Evolutionary conservation across 768 basidiomycete species (phyloP), one percentile per base, ranked within the genome.

Genomic region (Boletus huronensis): DNA sequence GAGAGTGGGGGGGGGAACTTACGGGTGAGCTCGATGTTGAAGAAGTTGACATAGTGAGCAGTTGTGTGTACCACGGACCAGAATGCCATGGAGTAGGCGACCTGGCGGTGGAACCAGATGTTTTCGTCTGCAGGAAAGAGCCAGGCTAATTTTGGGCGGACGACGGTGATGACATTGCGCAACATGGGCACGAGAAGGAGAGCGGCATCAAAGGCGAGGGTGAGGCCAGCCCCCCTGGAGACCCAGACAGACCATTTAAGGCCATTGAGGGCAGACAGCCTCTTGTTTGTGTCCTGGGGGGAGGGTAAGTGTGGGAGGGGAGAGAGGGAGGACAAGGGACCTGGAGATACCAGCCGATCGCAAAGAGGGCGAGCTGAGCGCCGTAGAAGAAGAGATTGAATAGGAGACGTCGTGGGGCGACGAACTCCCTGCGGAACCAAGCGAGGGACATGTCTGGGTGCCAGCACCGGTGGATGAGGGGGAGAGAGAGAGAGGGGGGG

Each of bases 71-170:
- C 87, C 81, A 92, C 87, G 9, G 89, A 75, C 87, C 88, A 95
- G 75, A 96, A 94, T 3, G 91, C 87, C 82, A 95, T 85, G 7
- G 88, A 90, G 70, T 97, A 98, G 17, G 94, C 94, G 41, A 96
- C 90, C 67, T 95, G 93, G 53, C 92, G 79, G 71, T 97, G 93
- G 79, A 90, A 93, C 94, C 93, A 95, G 65, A 96, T 88, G 62
- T 91, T 92, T 76, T 96, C 93, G 70, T 98, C 94, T 54, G 89
- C 87, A 16, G 93, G 93, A 77, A 96, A 85, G 52, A 90, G 73
- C 82, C 88, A 88, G n/a, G 82, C 72, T 43, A 96, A 65, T 60
- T 77, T 82, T 19, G 93, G 94, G 34, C 94, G 87, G 59, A 95
- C 73, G 58, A 91, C 72, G 55, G 90, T 88, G 69, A 96, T 83